Evolutionary conservation across 2,329 filamentous ascomycete species (phyloP).

Genomic region (Byssoonygena ceratinophila): DNA sequence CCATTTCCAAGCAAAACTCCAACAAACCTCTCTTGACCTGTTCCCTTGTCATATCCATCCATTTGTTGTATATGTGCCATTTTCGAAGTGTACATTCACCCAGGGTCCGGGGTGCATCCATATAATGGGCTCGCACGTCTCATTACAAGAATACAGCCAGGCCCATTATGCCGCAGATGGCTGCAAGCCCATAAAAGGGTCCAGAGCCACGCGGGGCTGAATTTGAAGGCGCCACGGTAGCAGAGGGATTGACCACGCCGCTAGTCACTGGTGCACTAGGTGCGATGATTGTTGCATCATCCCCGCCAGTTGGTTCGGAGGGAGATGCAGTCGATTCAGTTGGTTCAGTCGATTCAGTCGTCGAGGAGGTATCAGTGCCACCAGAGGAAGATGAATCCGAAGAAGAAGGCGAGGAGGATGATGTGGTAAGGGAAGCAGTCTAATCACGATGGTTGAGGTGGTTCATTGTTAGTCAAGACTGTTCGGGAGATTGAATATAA

Average conservation of each 20-base stretch:
- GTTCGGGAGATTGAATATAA: background rate
- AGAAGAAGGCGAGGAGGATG: slow-evolving; percentile 6
- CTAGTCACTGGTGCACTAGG: background rate
- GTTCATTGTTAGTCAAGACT: background rate
- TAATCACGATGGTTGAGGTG: background rate
- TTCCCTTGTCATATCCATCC: background rate
- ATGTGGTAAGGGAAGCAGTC: slow-evolving; percentile 20
- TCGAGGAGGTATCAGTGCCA: slow-evolving; percentile 17
- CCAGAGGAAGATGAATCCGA: slow-evolving; percentile 9
- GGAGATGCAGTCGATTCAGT: slow-evolving; percentile 3
- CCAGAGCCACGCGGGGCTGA: background rate
- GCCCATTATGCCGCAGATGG: slow-evolving; percentile 2
- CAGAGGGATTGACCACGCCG: background rate
- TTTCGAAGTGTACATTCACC: slow-evolving; percentile 1
- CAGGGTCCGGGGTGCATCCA: background rate
- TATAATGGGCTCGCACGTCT: background rate
- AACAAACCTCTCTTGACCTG: background rate
- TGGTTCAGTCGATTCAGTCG: too few species aligned
- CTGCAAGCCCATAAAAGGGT: background rate
- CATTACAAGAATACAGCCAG: background rate
- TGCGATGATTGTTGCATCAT: slow-evolving; percentile 1
- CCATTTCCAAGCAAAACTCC: slow-evolving; percentile 1
- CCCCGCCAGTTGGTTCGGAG: background rate
- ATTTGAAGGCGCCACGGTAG: slow-evolving; percentile 5
- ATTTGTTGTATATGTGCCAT: background rate